Conservation (phyloP, 257 asterid species). For the Paulownia fortunei region DNA sequence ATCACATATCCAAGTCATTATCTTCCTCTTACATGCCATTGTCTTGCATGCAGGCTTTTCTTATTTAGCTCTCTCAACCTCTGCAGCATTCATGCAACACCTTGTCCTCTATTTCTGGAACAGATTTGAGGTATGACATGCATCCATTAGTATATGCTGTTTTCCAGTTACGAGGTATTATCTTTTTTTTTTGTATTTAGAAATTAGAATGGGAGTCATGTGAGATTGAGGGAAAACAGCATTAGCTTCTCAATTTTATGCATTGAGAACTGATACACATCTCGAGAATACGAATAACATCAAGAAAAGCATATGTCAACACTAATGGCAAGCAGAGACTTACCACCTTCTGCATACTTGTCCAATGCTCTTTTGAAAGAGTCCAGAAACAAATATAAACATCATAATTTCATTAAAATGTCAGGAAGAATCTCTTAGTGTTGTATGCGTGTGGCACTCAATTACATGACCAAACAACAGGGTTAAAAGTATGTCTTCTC, state of each 20-base stretch:
- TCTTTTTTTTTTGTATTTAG: not conserved
- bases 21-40: constrained; percentile 33
- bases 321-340: too few species aligned
- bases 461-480: too few species aligned
- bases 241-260: constrained; percentile 13
- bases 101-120: constrained; percentile 98
- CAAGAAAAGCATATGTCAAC: not conserved
- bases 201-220: constrained; percentile 1
- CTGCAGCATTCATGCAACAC: constrained; percentile 98
- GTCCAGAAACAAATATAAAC: too few species aligned
- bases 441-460: too few species aligned
- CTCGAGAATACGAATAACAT: not conserved
- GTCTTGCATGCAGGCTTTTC: constrained; percentile 74
- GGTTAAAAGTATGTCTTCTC: too few species aligned
- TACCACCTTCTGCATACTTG: too few species aligned
- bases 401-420: too few species aligned
- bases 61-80: constrained; percentile 93
- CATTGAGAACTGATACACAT: not conserved
- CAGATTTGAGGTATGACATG: constrained; percentile 82
- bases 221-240: constrained; percentile 19
- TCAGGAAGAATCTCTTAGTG: too few species aligned
- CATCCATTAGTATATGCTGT: constrained; percentile 11
- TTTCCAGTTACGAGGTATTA: not conserved
- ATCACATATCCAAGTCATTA: constrained; percentile 17
- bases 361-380: too few species aligned